phyloP scores from a whole-genome alignment of 441 rosid species.

The Gossypium armourianum region DNA sequence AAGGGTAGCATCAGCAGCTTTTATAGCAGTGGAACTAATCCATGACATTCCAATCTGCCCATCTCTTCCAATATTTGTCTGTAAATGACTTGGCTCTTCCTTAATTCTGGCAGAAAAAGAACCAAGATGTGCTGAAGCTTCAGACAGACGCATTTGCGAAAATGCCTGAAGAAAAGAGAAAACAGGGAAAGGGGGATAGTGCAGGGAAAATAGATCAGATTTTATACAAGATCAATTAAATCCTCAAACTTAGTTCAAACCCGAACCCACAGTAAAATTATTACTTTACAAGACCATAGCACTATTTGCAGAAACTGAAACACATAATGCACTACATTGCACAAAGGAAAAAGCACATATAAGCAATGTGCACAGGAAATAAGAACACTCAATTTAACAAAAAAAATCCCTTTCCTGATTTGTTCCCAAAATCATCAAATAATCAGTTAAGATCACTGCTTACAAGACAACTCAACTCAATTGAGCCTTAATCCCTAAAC shows the following conservation, averaged over 20 bases:
- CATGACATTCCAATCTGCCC: slow-evolving; percentile 57
- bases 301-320: slow-evolving; percentile 1
- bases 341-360: slow-evolving; percentile 5
- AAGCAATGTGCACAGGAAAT: neutral
- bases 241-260: slow-evolving; percentile 1
- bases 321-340: neutral
- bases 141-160: slow-evolving; percentile 93
- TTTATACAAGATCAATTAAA: neutral
- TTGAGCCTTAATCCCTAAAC: neutral
- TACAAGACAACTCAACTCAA: slow-evolving; percentile 11
- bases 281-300: neutral
- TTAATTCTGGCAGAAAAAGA: slow-evolving; percentile 80
- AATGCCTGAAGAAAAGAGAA: slow-evolving; percentile 54
- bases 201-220: slow-evolving; percentile 15
- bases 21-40: slow-evolving; percentile 78
- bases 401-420: neutral
- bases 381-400: neutral
- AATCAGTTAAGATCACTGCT: neutral
- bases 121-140: slow-evolving; percentile 95
- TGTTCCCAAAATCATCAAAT: slow-evolving; percentile 1
- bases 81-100: slow-evolving; percentile 55
- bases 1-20: slow-evolving; percentile 87
- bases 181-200: neutral
- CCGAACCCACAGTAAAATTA: neutral
- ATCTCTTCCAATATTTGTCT: slow-evolving; percentile 52